Evolutionary conservation across 768 basidiomycete genomes (phyloP), one percentile per base, ranked within the genome.

Genomic region (Agrocybe pediades): DNA sequence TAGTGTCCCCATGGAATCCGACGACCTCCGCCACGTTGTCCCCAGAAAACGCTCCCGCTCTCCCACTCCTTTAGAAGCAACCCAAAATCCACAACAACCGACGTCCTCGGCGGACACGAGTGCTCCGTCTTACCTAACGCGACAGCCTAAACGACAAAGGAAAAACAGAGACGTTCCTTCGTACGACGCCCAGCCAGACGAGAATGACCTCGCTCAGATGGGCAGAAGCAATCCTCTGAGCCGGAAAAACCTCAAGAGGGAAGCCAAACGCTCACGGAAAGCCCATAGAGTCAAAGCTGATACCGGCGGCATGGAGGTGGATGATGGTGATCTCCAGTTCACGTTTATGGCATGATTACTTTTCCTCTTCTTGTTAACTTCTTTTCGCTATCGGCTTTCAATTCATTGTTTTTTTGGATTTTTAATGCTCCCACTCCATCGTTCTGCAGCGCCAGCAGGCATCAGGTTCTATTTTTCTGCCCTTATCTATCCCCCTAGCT

Each of bases 211-310:
- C 20, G 56, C 66, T 41, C 69, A 67, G 54, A 82, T 84, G 78
- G 78, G 77, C 11, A 63, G 65, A 54, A 72, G 78, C 51, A 87
- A 88, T 64, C 86, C 88, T 13, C 58, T 90, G 56, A 82, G 75
- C 51, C 71, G 87, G 55, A 78, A 74, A 61, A 71, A 75, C 58
- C 59, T 89, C 61, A 90, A 88, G 71, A 78, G 71, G 63, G 86
- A 84, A 41, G 79, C 81, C 44, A 90, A 88, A 73, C 73, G 74
- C 59, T 82, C 79, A 30, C 74, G 83, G 61, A 83, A 82, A 65
- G 78, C 79, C 4, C 77, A 75, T 36, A 74, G 73, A 29, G 68
- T 69, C 46, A 61, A 44, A 8, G 48, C 43, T 46, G 46, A 39
- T 21, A 26, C 54, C 4, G 61, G 46, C 7, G 71, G 71, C 41